Base-by-base conservation (phyloP, 306 rosid genomes). In the Ziziphus jujuba region DNA sequence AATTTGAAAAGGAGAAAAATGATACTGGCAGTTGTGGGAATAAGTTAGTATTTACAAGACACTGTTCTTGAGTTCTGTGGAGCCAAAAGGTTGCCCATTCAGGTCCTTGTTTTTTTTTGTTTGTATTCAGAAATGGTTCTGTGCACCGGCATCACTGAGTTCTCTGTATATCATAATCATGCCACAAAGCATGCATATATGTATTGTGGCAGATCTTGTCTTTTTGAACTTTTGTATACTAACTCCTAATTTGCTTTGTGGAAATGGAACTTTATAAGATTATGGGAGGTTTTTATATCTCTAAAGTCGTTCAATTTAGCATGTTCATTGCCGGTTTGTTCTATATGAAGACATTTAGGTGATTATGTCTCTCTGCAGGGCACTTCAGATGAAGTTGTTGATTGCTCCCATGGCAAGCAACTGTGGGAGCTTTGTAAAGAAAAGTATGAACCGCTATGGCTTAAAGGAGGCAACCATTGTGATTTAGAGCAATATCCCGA, bases 401-500 rank as follows among this genome's bases (percentile, higher is more conserved):
- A 91, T 79, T 91, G 96, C 69, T 89, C 91, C 54, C 97, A 91
- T 61, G 96, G 97, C 17, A 89, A 89, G 87, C 96, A 91, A 79
- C 91, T 91, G 31, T 91, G 97, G 96, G 96, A 91, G 69, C 81
- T 91, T 34, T 91, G 97, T 75, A 91, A 87, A 77, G 97, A 91
- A 63, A 91, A 89, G 76, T 89, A 88, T 59, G 97, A 91, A 80
- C 97, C 97, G 6, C 62, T 91, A 48, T 91, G 97, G 97, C 89
- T 91, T 59, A 89, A 85, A 73, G 97, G 97, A 71, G 97, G 97
- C 22, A 91, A 81, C 86, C 97, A 91, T 80, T 91, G 97, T 59
- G 80, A 88, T 78, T 72, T 91, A 74, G 96, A 91, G 85, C 93
- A 79, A 49, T 91, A 81, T 81, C 97, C 96, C 0, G 97, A 91